phyloP scores from a whole-genome alignment of 2,329 filamentous ascomycete species.

The Trichoderma sp. region DNA sequence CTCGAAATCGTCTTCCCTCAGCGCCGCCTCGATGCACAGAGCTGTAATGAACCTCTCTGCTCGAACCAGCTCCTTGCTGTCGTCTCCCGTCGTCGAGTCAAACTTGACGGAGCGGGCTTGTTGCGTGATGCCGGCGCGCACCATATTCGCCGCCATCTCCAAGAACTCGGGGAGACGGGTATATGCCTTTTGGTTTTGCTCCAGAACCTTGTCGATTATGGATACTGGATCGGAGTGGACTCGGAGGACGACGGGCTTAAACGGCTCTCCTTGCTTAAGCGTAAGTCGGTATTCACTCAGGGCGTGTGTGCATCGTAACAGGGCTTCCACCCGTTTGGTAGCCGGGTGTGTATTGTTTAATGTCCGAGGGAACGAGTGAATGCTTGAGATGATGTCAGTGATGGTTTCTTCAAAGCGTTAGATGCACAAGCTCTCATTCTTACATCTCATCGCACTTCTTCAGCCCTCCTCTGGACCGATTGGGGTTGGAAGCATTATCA shows the following conservation, averaged over 20 bases:
- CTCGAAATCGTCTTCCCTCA: slow-evolving; percentile 77
- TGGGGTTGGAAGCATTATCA: slow-evolving; percentile 79
- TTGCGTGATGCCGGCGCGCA: slow-evolving; percentile 51
- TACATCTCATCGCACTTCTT: slow-evolving; percentile 76
- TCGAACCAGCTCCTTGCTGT: slow-evolving; percentile 33
- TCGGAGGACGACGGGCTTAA: slow-evolving; percentile 74
- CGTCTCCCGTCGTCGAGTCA: slow-evolving; percentile 22
- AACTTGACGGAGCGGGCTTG: slow-evolving; percentile 15
- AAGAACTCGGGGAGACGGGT: slow-evolving; percentile 71
- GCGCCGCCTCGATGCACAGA: slow-evolving; percentile 76
- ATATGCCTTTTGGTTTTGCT: slow-evolving; percentile 72
- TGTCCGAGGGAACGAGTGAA: slow-evolving; percentile 60
- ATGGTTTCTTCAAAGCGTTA: too few relatives aligned
- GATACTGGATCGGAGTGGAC: slow-evolving; percentile 72
- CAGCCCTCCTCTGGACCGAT: slow-evolving; percentile 69
- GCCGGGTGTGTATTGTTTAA: slow-evolving; percentile 52
- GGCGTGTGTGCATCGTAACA: slow-evolving; percentile 70
- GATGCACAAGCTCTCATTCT: slow-evolving; percentile 28
- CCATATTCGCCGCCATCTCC: slow-evolving; percentile 64
- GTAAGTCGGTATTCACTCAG: slow-evolving; percentile 74
- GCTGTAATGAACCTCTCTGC: slow-evolving; percentile 67
- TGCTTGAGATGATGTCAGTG: slow-evolving; percentile 38
- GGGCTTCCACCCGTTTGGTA: slow-evolving; percentile 54
- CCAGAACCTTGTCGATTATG: slow-evolving; percentile 68
- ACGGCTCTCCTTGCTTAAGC: slow-evolving; percentile 75